These are phyloP conservation scores for Aspergillus melleus DNA, from an alignment of 2,329 filamentous ascomycete species.

Conservation along the genomic window DNA sequence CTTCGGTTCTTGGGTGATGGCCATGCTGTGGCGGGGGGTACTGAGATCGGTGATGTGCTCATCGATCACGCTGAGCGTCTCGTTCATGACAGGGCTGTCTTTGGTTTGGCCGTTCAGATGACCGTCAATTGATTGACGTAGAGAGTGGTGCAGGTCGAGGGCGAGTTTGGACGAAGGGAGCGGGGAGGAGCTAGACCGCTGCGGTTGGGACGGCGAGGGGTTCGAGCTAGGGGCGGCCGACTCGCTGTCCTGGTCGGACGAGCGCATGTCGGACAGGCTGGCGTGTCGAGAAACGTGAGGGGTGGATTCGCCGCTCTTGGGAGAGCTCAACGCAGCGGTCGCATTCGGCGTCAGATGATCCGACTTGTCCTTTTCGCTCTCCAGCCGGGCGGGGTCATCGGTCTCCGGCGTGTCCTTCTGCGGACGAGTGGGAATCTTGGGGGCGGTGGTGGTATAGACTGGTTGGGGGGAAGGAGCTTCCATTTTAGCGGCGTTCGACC, in stretches of 20 bases:
- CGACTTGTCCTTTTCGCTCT: conserved; percentile 16
- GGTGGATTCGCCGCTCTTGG: conserved; percentile 37
- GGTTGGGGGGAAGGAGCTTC: not conserved
- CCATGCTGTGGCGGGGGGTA: conserved; percentile 57
- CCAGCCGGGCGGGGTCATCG: conserved; percentile 8
- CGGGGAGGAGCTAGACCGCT: conserved; percentile 38
- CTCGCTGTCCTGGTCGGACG: conserved; percentile 18
- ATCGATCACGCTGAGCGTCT: conserved; percentile 93
- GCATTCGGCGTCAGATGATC: conserved; percentile 15
- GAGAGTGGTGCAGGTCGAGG: conserved; percentile 44
- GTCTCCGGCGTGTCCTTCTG: conserved; percentile 16
- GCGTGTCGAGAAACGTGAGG: conserved; percentile 43
- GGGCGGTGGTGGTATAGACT: conserved; percentile 29
- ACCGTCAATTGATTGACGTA: conserved; percentile 49
- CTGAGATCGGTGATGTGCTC: conserved; percentile 92
- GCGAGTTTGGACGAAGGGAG: conserved; percentile 36
- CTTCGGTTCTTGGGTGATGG: conserved; percentile 49
- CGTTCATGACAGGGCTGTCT: conserved; percentile 81
- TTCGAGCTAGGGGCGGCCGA: conserved; percentile 17
- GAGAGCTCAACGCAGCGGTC: conserved; percentile 24
- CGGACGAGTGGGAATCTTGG: conserved; percentile 25
- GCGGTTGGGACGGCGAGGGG: conserved; percentile 25
- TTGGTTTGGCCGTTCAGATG: conserved; percentile 49
- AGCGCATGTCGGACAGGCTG: conserved; percentile 33
- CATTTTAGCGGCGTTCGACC: not conserved